These are phyloP conservation scores for Isabelozyma rhagii DNA, from an alignment of 805 yeast species.

Conservation along the genomic window DNA sequence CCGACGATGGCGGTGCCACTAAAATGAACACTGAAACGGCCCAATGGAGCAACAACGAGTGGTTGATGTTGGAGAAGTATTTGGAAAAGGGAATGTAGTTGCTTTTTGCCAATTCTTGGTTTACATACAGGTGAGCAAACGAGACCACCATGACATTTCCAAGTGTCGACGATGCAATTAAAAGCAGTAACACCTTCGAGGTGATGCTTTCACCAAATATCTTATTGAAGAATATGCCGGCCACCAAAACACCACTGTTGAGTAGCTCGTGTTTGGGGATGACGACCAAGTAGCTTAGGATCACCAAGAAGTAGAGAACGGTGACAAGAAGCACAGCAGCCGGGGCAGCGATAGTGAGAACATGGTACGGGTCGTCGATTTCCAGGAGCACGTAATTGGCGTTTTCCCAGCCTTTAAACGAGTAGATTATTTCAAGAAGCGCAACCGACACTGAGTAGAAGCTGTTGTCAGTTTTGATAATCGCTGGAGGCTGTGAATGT, in stretches of 20 bases:
- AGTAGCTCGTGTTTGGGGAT: conserved; percentile 46
- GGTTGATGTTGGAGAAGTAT: conserved; percentile 39
- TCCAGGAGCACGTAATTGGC: conserved; percentile 63
- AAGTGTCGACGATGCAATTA: conserved; percentile 59
- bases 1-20: conserved; percentile 59
- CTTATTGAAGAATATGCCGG: conserved; percentile 57
- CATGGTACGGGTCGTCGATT: conserved; percentile 52
- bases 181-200: conserved; percentile 46
- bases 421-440: conserved; percentile 55
- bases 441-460: conserved; percentile 55
- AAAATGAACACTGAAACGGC: conserved; percentile 51
- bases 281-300: conserved; percentile 55
- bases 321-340: conserved; percentile 53
- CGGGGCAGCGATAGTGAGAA: conserved; percentile 60
- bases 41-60: conserved; percentile 55
- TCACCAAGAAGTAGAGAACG: conserved; percentile 52
- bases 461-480: conserved; percentile 37
- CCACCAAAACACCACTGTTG: conserved; percentile 59
- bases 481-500: conserved; percentile 14
- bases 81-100: conserved; percentile 49
- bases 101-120: conserved; percentile 54
- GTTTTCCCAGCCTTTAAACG: conserved; percentile 71
- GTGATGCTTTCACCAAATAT: conserved; percentile 57
- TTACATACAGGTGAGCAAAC: conserved; percentile 58
- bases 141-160: conserved; percentile 66